Conservation (phyloP, 345 rosid species). For the Ricinus communis region DNA sequence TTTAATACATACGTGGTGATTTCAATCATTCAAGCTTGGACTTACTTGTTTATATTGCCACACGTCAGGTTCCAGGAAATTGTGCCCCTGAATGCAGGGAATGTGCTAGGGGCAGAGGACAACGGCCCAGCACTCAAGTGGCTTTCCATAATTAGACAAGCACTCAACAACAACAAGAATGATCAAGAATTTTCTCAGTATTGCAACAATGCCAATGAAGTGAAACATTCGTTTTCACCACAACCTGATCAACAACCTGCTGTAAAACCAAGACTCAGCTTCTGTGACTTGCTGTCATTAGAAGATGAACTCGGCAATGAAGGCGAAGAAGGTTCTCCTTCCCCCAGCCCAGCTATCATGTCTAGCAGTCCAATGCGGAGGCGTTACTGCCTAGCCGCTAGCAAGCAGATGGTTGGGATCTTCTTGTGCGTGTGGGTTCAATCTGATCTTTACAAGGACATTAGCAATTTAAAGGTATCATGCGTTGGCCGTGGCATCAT, state of each 20-base stretch:
- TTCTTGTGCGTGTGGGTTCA: slow-evolving; percentile 87
- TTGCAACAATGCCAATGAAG: background rate
- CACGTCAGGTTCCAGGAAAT: slow-evolving; percentile 49
- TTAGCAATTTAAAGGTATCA: slow-evolving; percentile 71
- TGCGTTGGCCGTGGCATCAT: slow-evolving; percentile 93
- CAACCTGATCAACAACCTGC: slow-evolving; percentile 3
- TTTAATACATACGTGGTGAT: background rate
- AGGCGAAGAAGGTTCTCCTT: slow-evolving; percentile 30
- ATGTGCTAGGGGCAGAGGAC: slow-evolving; percentile 34
- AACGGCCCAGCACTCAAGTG: slow-evolving; percentile 25
- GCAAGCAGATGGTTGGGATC: slow-evolving; percentile 97
- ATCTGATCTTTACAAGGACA: slow-evolving; percentile 53
- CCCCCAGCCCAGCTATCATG: no score
- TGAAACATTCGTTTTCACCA: background rate
- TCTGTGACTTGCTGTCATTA: slow-evolving; percentile 45
- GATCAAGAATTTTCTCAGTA: background rate
- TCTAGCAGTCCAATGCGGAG: no score
- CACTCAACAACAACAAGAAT: slow-evolving; percentile 19
- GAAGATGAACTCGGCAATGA: slow-evolving; percentile 49
- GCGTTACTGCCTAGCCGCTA: slow-evolving; percentile 65
- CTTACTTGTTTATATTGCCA: background rate
- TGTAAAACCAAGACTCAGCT: slow-evolving; percentile 44
- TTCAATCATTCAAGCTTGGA: background rate
- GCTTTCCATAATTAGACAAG: slow-evolving; percentile 30
- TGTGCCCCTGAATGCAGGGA: slow-evolving; percentile 43